phyloP scores from a whole-genome alignment of 768 basidiomycete genomes.

The Pisolithus albus region DNA sequence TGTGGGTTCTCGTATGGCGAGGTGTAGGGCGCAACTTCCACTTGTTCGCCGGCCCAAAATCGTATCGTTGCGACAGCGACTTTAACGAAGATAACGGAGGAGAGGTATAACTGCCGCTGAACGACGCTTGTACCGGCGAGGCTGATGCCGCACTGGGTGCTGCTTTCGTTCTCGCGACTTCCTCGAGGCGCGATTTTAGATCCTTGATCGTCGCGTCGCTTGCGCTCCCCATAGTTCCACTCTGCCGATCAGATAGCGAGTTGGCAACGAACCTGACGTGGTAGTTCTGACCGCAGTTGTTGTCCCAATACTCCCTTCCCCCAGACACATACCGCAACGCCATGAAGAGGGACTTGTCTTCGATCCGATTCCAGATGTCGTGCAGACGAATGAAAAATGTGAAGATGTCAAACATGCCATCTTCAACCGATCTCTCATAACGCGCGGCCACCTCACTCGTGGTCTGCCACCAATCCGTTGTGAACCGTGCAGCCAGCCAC shows the following conservation, averaged over 20 bases:
- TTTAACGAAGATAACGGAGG: conserved; percentile 23
- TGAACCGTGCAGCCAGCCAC: conserved; percentile 83
- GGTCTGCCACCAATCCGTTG: conserved; percentile 93
- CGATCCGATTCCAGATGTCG: conserved; percentile 69
- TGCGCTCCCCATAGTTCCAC: conserved; percentile 32
- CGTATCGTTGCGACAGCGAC: conserved; percentile 50
- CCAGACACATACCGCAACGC: conserved; percentile 67
- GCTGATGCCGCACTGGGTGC: conserved; percentile 9
- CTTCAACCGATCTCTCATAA: conserved; percentile 41
- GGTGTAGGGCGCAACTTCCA: conserved; percentile 10
- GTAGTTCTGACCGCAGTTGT: conserved; percentile 77
- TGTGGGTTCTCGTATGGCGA: conserved; percentile 36
- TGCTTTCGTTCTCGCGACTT: conserved; percentile 41
- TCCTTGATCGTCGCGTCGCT: conserved; percentile 49
- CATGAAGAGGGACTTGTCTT: conserved; percentile 76
- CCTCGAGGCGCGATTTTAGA: conserved; percentile 60
- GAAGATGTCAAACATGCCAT: conserved; percentile 59
- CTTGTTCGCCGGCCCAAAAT: conserved; percentile 47
- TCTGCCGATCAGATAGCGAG: conserved; percentile 20
- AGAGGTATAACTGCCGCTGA: conserved; percentile 21
- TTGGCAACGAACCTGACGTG: conserved; percentile 52
- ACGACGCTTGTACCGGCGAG: conserved; percentile 17
- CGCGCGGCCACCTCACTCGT: conserved; percentile 86
- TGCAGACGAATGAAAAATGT: conserved; percentile 67
- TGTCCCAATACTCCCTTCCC: conserved; percentile 88